These are phyloP conservation scores for Quercus tomentella DNA, from an alignment of 331 rosid species.

Conservation along the genomic window DNA sequence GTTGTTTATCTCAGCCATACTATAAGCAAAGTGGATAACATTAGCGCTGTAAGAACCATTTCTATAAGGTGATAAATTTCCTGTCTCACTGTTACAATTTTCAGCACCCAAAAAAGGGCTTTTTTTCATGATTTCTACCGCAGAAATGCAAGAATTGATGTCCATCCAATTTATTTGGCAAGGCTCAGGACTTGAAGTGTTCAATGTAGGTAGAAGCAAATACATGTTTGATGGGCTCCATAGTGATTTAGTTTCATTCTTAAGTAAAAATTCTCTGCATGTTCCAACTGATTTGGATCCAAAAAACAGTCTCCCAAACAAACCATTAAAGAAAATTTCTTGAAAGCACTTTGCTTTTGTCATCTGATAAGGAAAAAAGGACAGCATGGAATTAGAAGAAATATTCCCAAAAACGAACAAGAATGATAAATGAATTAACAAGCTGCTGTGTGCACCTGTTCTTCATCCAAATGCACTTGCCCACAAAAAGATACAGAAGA, in stretches of 20 bases:
- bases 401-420: no score
- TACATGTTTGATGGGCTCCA: slow-evolving; percentile 58
- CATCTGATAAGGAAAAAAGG: no score
- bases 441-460: no score
- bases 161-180: slow-evolving; percentile 66
- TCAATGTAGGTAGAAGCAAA: slow-evolving; percentile 63
- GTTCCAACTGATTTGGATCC: slow-evolving; percentile 33
- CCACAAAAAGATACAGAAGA: no score
- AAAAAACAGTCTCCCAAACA: slow-evolving; percentile 65
- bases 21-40: slow-evolving; percentile 33
- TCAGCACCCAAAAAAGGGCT: slow-evolving; percentile 31
- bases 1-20: no score
- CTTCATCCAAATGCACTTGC: no score
- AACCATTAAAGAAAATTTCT: slow-evolving; percentile 75
- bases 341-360: slow-evolving; percentile 42
- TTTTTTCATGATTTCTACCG: slow-evolving; percentile 45
- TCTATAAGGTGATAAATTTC: slow-evolving; percentile 19
- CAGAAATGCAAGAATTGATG: slow-evolving; percentile 57
- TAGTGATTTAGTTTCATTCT: slow-evolving; percentile 39
- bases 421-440: no score
- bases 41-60: slow-evolving; percentile 17
- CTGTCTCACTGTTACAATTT: slow-evolving; percentile 17
- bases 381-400: no score
- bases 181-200: slow-evolving; percentile 24
- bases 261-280: slow-evolving; percentile 53